Evolutionary conservation across 345 rosid species (phyloP).

Genomic region (Rubroshorea leprosula): DNA sequence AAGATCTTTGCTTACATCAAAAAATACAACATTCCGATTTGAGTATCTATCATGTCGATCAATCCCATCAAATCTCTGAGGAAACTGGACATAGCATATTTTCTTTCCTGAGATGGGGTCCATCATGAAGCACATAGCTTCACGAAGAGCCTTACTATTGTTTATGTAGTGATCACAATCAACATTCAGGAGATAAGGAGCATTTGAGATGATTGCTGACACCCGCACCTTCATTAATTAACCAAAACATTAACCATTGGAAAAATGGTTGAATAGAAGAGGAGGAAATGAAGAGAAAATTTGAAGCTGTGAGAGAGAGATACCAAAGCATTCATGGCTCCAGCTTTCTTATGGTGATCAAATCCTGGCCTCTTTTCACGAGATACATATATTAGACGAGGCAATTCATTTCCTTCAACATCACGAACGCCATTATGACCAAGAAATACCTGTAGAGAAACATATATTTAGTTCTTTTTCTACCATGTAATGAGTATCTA

Average conservation of each 20-base stretch:
- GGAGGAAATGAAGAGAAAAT: background rate
- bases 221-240: constrained; percentile 48
- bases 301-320: constrained; percentile 3
- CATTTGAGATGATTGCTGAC: constrained; percentile 68
- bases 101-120: constrained; percentile 73
- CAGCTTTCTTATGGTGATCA: constrained; percentile 92
- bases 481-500: background rate
- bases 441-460: constrained; percentile 58
- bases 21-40: constrained; percentile 75
- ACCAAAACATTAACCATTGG: constrained; percentile 10
- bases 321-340: constrained; percentile 93
- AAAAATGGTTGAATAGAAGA: constrained; percentile 8
- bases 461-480: background rate
- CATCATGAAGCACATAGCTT: constrained; percentile 91
- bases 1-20: constrained; percentile 47
- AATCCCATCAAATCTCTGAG: constrained; percentile 83
- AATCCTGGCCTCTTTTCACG: constrained; percentile 95
- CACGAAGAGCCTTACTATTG: constrained; percentile 77
- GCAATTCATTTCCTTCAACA: constrained; percentile 69
- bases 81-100: constrained; percentile 76
- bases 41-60: constrained; percentile 74
- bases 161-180: constrained; percentile 87
- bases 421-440: constrained; percentile 71
- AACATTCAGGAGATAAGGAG: constrained; percentile 70
- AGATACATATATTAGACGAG: constrained; percentile 76